A percentile compares a stretch with the other conserved stretches of the same genome.
Evolutionary conservation across 2,329 filamentous ascomycete genomes (phyloP).

Genomic region (Orbilia quercus): DNA sequence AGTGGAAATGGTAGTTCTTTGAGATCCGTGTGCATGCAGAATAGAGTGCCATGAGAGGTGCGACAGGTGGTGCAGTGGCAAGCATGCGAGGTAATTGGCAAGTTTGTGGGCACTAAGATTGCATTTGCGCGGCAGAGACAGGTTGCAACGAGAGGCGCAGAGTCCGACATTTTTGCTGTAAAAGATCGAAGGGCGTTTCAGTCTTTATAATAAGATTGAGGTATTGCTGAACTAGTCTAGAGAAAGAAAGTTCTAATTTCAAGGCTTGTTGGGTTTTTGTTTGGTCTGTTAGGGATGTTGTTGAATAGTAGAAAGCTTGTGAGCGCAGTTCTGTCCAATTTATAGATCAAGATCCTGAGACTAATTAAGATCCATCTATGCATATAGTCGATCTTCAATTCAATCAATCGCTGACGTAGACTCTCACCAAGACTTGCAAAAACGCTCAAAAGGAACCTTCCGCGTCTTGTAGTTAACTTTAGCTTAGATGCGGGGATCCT

Average conservation of each 20-base stretch:
- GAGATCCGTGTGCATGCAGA: constrained; percentile 38
- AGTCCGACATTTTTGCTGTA: constrained; percentile 11
- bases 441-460: too few relatives aligned
- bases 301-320: too few relatives aligned
- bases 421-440: too few relatives aligned
- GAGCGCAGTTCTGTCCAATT: neutral
- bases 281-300: too few relatives aligned
- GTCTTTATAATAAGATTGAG: too few relatives aligned
- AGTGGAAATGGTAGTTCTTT: constrained; percentile 25
- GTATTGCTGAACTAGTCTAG: too few relatives aligned
- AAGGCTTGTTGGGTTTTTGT: too few relatives aligned
- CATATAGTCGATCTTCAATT: too few relatives aligned
- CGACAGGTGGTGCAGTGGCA: constrained; percentile 51
- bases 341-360: neutral
- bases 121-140: constrained; percentile 43
- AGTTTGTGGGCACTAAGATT: constrained; percentile 19
- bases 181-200: neutral
- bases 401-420: too few relatives aligned
- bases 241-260: too few relatives aligned
- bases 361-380: too few relatives aligned
- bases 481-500: constrained; percentile 9
- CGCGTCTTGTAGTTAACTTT: too few relatives aligned
- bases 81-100: constrained; percentile 30
- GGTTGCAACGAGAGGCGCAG: constrained; percentile 24
- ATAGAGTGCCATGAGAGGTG: constrained; percentile 42